phyloP scores from a whole-genome alignment of 108 stramenopile genomes.

The Skeletonema menzelii region DNA sequence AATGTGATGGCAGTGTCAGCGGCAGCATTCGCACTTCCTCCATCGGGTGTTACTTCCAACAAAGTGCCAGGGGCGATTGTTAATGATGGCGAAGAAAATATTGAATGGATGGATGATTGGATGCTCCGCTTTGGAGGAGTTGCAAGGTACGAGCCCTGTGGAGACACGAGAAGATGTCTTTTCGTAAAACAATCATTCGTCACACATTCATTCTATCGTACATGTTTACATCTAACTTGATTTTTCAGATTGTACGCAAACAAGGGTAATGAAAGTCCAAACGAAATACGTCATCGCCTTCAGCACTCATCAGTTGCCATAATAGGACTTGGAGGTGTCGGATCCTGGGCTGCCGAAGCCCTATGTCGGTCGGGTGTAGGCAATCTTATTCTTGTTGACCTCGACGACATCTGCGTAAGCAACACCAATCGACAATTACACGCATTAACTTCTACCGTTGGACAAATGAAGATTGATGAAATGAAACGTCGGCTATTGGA shows the following conservation, averaged over 20 bases:
- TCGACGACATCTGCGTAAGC: constrained; percentile 84
- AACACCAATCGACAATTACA: constrained; percentile 89
- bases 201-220: too few species aligned
- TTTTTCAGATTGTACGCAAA: constrained; percentile 15
- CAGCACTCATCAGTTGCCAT: constrained; percentile 60
- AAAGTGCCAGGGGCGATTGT: background rate
- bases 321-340: constrained; percentile 84
- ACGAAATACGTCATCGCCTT: constrained; percentile 46
- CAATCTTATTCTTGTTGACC: constrained; percentile 68
- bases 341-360: constrained; percentile 87
- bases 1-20: background rate
- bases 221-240: too few species aligned
- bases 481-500: constrained; percentile 61
- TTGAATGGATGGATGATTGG: background rate
- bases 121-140: background rate
- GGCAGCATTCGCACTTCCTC: background rate
- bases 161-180: too few species aligned
- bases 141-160: background rate
- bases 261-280: background rate
- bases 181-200: too few species aligned
- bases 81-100: background rate
- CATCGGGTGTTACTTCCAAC: background rate
- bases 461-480: constrained; percentile 77
- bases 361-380: constrained; percentile 82
- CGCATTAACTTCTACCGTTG: constrained; percentile 59